Conservation (phyloP, 441 rosid genomes). For the Erodium moschatum region DNA sequence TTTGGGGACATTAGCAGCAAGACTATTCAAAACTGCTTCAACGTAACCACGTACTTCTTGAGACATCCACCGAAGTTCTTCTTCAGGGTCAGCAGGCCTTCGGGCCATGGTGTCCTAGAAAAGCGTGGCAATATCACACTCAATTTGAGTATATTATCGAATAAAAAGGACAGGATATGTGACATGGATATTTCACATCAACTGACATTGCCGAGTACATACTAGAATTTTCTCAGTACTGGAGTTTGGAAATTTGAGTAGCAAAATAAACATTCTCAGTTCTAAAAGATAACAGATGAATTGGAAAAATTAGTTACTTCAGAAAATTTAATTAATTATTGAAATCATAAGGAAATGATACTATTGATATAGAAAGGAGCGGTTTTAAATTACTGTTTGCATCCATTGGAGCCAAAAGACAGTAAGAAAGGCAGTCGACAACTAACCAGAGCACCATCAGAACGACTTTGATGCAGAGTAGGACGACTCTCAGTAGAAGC, state of each 20-base stretch:
- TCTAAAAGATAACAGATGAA: no score
- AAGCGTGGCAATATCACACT: neutral
- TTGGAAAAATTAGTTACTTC: no score
- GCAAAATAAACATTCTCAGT: no score
- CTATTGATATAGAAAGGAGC: no score
- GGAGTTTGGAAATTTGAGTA: no score
- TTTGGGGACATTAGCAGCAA: slow-evolving; percentile 98
- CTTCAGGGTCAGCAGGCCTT: slow-evolving; percentile 94
- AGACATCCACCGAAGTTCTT: slow-evolving; percentile 99
- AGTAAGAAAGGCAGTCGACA: slow-evolving; percentile 5
- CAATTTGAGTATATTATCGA: no score
- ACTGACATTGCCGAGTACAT: no score
- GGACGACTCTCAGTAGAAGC: slow-evolving; percentile 23
- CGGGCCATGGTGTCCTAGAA: slow-evolving; percentile 84
- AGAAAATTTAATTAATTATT: no score
- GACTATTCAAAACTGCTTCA: slow-evolving; percentile 99
- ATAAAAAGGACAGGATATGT: no score
- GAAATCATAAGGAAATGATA: no score
- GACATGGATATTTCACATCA: no score
- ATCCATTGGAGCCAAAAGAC: neutral
- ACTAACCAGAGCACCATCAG: slow-evolving; percentile 99
- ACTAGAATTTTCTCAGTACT: no score
- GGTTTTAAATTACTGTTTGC: neutral
- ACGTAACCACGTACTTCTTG: slow-evolving; percentile 99
- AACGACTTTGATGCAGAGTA: slow-evolving; percentile 77